phyloP scores from a whole-genome alignment of 495 filamentous ascomycete genomes.

The Penicillium arizonense region DNA sequence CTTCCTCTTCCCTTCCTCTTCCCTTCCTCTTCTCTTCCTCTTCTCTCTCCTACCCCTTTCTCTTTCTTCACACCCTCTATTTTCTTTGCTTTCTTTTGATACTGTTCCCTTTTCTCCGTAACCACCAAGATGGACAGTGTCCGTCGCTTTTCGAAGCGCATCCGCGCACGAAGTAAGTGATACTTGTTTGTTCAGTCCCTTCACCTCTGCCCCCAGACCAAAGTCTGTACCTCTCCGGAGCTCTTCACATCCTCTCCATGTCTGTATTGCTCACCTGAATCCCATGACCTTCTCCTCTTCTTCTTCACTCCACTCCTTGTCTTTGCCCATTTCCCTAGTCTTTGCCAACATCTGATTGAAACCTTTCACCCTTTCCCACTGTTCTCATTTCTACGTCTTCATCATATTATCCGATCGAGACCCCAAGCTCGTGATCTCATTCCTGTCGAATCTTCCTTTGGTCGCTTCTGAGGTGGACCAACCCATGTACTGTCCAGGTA shows the following conservation, averaged over 20 bases:
- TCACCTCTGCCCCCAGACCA: background rate
- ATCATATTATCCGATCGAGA: no score
- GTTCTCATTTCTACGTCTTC: no score
- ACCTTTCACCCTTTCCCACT: no score
- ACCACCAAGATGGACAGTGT: background rate
- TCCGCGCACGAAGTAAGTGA: constrained; percentile 1
- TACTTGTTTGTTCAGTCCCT: background rate
- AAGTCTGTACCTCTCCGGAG: no score
- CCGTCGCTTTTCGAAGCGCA: constrained; percentile 2
- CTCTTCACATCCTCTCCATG: no score
- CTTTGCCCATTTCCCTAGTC: no score
- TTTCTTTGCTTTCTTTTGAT: constrained; percentile 4
- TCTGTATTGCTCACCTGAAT: no score
- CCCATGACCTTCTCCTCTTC: no score
- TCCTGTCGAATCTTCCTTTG: background rate
- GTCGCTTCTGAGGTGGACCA: background rate
- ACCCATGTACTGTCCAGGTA: background rate
- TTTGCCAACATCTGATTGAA: no score
- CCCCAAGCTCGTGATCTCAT: background rate
- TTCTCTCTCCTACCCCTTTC: background rate
- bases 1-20: background rate
- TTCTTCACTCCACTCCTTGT: no score
- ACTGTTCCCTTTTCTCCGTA: background rate
- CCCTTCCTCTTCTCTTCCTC: background rate
- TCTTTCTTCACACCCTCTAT: background rate